Evolutionary conservation across 345 rosid species (phyloP).

Genomic region (Rhodamnia argentea): DNA sequence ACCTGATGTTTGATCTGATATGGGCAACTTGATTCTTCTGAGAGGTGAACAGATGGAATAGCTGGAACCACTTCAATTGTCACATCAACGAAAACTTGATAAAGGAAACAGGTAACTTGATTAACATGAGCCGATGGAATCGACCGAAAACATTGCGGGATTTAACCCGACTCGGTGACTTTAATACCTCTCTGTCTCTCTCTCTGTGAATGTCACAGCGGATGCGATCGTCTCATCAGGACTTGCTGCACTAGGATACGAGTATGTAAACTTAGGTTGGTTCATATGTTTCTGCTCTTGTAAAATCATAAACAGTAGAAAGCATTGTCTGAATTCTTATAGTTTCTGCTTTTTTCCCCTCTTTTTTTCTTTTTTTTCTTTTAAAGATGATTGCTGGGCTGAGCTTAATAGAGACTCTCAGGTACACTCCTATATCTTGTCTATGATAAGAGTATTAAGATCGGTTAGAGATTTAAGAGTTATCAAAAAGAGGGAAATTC

Average conservation of each 20-base stretch:
- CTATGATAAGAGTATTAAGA: not conserved
- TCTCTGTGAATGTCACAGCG: conserved; percentile 7
- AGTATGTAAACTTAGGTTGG: conserved; percentile 35
- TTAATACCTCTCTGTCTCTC: not conserved
- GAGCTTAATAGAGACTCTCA: conserved; percentile 27
- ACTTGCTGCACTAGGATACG: conserved; percentile 27
- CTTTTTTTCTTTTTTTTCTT: not conserved
- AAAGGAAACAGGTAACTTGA: conserved; percentile 28
- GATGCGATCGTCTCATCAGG: conserved; percentile 49
- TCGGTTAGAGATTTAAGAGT: not conserved
- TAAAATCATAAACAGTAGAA: not conserved
- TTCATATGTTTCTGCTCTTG: not conserved
- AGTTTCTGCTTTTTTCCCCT: not conserved
- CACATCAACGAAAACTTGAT: conserved; percentile 35
- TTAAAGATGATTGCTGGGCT: conserved; percentile 44
- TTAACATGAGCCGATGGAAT: not conserved
- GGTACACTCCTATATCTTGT: conserved; percentile 8
- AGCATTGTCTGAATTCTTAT: not conserved
- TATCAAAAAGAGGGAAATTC: not conserved
- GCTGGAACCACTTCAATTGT: conserved; percentile 46
- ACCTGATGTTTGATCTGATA: not conserved
- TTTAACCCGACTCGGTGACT: not conserved
- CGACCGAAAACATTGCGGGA: not conserved
- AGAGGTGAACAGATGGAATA: conserved; percentile 36
- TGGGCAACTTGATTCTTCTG: not conserved